Conservation (phyloP, 2,329 filamentous ascomycete genomes). For the Hymenoscyphus linearis region DNA sequence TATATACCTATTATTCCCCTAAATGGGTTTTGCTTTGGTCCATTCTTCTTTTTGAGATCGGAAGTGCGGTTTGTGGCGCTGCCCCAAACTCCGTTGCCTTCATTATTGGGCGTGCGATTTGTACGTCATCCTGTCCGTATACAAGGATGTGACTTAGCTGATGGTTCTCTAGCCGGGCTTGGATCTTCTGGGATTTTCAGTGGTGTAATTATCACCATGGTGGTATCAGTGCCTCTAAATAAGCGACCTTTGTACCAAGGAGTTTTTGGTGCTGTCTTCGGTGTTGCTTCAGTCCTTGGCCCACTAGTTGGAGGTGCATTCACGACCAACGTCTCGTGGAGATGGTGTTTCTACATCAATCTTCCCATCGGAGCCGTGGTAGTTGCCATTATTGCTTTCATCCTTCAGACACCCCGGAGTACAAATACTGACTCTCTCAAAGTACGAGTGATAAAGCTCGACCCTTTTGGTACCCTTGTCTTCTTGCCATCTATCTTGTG, state of each 20-base stretch:
- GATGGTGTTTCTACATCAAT: constrained; percentile 37
- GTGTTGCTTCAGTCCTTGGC: constrained; percentile 32
- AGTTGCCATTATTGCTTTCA: constrained; percentile 16
- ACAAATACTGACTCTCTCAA: constrained; percentile 30
- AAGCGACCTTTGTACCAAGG: constrained; percentile 29
- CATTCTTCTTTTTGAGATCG: constrained; percentile 34
- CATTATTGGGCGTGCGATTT: constrained; percentile 33
- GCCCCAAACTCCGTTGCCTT: constrained; percentile 33
- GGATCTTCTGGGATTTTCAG: constrained; percentile 30
- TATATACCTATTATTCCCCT: constrained; percentile 31
- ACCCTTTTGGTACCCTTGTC: constrained; percentile 33
- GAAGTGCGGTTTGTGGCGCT: constrained; percentile 31
- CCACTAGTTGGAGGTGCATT: constrained; percentile 39
- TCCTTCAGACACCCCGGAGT: constrained; percentile 12
- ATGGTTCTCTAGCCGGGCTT: constrained; percentile 16
- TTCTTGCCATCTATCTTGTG: constrained; percentile 31
- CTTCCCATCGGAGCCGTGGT: constrained; percentile 32
- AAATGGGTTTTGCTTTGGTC: constrained; percentile 29
- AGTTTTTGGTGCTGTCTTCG: constrained; percentile 29
- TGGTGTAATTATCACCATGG: constrained; percentile 28
- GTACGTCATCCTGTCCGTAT: constrained; percentile 7
- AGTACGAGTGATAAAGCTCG: constrained; percentile 35
- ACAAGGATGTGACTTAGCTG: neutral
- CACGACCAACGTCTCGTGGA: constrained; percentile 31
- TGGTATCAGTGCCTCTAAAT: constrained; percentile 25